Base-by-base conservation (phyloP, 768 basidiomycete species). In the Leucosporidium scottii region DNA sequence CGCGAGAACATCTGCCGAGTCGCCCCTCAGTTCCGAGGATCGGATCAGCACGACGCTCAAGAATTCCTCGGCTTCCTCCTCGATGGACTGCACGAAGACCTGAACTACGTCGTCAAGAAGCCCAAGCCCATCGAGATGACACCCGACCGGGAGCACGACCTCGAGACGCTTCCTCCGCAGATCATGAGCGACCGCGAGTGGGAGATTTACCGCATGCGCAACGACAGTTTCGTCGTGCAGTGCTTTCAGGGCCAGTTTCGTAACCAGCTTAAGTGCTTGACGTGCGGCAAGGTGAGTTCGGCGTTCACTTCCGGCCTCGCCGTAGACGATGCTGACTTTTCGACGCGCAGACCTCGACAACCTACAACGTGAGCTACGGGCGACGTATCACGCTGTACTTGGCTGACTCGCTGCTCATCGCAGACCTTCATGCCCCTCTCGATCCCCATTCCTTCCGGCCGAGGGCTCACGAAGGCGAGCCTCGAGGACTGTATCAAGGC, bases 191-290 rank as follows among this genome's bases (percentile, higher is more conserved):
- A 91, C 73, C 85, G 89, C 75, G 94, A 97, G 79, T 99, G 94
- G 94, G 82, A 85, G 69, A 84, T 87, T 49, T 98, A 96, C 82
- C 85, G 85, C 77, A 85, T 85, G 81, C 84, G 90, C 64, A 92
- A 97, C 76, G 91, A 99, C 77, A 91, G 89, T 74, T 79, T 98
- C 62, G 87, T 99, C 62, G 96, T 98, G 34, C 93, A 97, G 78
- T 90, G 88, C 76, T 97, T 99, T 82, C 94, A 98, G 79, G 94
- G 94, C 17, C 96, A 98, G 78, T 97, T 96, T 78, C 82, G 91
- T 70, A 97, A 88, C 79, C 83, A 86, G 62, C 78, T 99, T 79
- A 84, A 90, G 74, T 99, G 94, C 78, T 76, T 92, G 76, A 94
- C 89, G 6, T 99, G 94, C 77, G 82, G 86, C 69, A 90, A 90